A percentile compares a stretch with the other conserved stretches of the same genome.
These are phyloP conservation scores for Aspergillus piperis DNA, from an alignment of 2,329 filamentous ascomycete species.

Conservation along the genomic window DNA sequence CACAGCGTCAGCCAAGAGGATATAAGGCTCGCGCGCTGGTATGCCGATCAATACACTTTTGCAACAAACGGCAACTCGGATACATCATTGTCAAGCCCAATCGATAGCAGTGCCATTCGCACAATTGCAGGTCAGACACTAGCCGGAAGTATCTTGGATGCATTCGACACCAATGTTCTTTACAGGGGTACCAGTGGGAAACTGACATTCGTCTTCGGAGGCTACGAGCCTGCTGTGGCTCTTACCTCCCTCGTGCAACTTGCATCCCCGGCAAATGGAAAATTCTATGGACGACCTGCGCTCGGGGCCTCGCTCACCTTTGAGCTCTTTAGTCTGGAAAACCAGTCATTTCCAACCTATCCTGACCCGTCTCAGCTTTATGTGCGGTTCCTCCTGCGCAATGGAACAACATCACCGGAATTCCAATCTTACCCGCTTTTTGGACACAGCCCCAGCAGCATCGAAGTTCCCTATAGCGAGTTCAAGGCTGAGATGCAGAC, in stretches of 20 bases:
- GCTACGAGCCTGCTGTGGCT: conserved; percentile 52
- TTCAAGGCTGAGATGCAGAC: conserved; percentile 50
- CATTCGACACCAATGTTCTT: conserved; percentile 43
- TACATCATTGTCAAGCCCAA: conserved; percentile 25
- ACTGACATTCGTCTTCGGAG: conserved; percentile 53
- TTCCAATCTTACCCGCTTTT: conserved; percentile 54
- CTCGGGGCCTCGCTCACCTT: conserved; percentile 54
- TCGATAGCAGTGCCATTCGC: conserved; percentile 33
- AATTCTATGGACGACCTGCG: conserved; percentile 53
- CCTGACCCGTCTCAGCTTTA: conserved; percentile 50
- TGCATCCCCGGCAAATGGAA: conserved; percentile 36
- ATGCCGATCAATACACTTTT: conserved; percentile 54
- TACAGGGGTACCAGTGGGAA: conserved; percentile 42
- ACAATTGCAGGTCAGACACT: conserved; percentile 48
- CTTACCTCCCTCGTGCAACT: conserved; percentile 52
- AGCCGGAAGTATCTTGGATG: conserved; percentile 39
- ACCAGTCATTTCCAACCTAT: conserved; percentile 37
- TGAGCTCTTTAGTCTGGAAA: conserved; percentile 52
- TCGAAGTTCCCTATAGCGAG: conserved; percentile 52
- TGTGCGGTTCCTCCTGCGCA: conserved; percentile 60
- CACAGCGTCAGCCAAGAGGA: conserved; percentile 33
- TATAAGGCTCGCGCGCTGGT: conserved; percentile 40
- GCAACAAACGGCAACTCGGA: conserved; percentile 50
- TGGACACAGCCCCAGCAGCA: conserved; percentile 47
- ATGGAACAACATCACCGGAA: conserved; percentile 50